Evolutionary conservation across 129 eudicot genomes (phyloP).

Genomic region (Dittrichia graveolens): DNA sequence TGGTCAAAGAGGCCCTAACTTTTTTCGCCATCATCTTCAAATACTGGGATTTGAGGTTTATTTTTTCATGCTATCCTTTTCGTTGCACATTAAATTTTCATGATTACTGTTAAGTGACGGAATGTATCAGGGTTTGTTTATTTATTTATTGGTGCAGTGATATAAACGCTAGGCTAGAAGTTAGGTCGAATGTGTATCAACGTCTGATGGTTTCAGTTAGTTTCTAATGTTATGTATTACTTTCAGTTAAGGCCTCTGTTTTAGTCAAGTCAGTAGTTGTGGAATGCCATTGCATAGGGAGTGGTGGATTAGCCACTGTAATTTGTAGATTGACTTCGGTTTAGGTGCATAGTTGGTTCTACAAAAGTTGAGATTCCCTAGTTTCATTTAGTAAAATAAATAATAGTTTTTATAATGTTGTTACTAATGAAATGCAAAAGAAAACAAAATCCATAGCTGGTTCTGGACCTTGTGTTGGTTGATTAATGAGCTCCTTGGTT

Average conservation of each 20-base stretch:
- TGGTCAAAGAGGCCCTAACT: not conserved
- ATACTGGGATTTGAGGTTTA: not conserved
- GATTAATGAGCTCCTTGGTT: slow-evolving; percentile 4
- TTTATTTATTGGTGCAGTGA: not conserved
- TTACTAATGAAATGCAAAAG: not conserved
- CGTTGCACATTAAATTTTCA: not conserved
- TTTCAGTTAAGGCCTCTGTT: not conserved
- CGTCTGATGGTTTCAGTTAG: not conserved
- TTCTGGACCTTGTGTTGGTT: not conserved
- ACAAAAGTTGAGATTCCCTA: not conserved
- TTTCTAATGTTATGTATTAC: not conserved
- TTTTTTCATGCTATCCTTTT: not conserved
- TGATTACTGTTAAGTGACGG: not conserved
- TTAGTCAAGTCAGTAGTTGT: not conserved
- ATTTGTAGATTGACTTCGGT: not conserved
- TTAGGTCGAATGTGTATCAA: not conserved
- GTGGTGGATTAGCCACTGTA: not conserved
- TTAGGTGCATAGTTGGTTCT: not conserved
- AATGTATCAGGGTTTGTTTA: not conserved
- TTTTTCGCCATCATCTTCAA: not conserved
- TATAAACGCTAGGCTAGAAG: not conserved
- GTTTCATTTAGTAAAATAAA: not conserved
- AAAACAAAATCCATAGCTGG: not conserved
- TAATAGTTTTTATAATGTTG: not conserved
- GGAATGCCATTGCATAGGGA: not conserved